phyloP scores from a whole-genome alignment of 164 flowering plant species.

The Amborella trichopoda region DNA sequence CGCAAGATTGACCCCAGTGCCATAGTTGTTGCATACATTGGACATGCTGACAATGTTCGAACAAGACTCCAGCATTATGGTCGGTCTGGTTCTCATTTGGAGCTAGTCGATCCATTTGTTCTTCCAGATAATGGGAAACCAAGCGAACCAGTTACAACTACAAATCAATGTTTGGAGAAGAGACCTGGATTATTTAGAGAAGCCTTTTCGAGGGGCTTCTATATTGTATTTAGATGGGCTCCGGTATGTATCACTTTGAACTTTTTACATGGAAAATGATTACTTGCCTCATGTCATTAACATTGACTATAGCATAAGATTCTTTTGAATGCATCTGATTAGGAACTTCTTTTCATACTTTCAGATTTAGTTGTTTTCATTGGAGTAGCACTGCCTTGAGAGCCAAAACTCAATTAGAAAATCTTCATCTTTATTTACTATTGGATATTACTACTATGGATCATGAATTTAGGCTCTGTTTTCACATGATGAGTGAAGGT shows the following conservation, averaged over 20 bases:
- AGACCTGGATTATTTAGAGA: conserved; percentile 52
- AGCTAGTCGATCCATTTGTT: conserved; percentile 19
- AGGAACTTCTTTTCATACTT: background rate
- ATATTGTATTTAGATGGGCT: conserved; percentile 79
- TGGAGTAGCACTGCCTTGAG: conserved; percentile 1
- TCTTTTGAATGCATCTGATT: background rate
- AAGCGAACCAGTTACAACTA: background rate
- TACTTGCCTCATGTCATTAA: background rate
- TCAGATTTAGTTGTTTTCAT: background rate
- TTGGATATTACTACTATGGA: too few relatives aligned
- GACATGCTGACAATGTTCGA: conserved; percentile 13
- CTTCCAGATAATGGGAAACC: conserved; percentile 2
- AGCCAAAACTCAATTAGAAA: background rate
- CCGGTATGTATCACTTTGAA: conserved; percentile 37
- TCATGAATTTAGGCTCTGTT: too few relatives aligned
- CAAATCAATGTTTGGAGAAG: conserved; percentile 2
- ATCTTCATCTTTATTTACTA: background rate
- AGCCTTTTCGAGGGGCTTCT: conserved; percentile 48
- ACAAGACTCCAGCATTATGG: conserved; percentile 13
- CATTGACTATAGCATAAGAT: background rate
- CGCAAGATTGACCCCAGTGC: conserved; percentile 25
- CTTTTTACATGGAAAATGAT: background rate
- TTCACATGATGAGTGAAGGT: too few relatives aligned
- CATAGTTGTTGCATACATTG: conserved; percentile 24
- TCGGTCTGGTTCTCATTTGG: conserved; percentile 57